Evolutionary conservation across 2,329 filamentous ascomycete species (phyloP).

Genomic region (Cladosporium sp.): DNA sequence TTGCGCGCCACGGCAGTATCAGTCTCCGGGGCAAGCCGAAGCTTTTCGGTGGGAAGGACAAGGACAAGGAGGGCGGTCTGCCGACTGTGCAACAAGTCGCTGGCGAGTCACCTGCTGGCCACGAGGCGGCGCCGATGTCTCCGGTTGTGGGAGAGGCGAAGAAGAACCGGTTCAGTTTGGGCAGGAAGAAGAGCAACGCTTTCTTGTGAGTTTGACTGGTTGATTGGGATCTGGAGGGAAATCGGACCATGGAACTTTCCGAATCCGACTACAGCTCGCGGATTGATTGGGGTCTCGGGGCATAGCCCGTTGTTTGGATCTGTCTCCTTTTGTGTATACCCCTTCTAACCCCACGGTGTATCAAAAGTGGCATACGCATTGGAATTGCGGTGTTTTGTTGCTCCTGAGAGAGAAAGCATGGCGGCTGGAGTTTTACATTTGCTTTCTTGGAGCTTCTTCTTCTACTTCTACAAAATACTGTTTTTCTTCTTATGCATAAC

Average conservation of each 20-base stretch:
- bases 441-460: background rate
- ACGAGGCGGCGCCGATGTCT: constrained; percentile 19
- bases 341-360: background rate
- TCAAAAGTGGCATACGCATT: background rate
- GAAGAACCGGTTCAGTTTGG: constrained; percentile 67
- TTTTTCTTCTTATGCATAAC: background rate
- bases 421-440: background rate
- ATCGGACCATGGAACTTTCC: background rate
- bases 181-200: constrained; percentile 68
- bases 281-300: no score
- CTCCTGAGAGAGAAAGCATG: background rate
- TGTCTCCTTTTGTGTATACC: background rate
- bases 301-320: background rate
- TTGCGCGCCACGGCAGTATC: constrained; percentile 67
- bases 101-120: constrained; percentile 29
- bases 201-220: background rate
- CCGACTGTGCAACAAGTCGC: constrained; percentile 28
- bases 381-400: background rate
- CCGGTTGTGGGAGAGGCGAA: constrained; percentile 45
- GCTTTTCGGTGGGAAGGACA: constrained; percentile 59
- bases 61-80: constrained; percentile 28
- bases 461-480: background rate
- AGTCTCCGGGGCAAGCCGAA: constrained; percentile 78
- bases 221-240: background rate
- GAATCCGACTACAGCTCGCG: no score